Evolutionary conservation across 805 yeast species (phyloP).

Genomic region (Myxozyma neotropica): DNA sequence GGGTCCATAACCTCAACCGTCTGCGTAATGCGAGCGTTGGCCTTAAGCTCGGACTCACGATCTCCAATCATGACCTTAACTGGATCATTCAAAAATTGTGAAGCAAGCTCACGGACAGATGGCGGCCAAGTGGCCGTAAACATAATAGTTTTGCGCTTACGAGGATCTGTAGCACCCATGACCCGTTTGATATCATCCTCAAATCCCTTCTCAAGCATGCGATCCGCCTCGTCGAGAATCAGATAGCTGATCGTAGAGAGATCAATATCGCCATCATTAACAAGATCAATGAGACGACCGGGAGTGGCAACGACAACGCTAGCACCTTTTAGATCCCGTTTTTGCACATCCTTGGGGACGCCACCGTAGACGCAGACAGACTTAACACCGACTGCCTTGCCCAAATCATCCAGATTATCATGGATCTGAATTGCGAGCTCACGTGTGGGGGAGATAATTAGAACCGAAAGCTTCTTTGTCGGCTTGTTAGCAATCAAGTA

Average conservation of each 20-base stretch:
- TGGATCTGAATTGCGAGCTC: conserved; percentile 93
- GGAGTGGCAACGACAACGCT: conserved; percentile 91
- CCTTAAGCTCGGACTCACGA: conserved; percentile 81
- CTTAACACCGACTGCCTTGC: conserved; percentile 61
- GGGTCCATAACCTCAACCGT: conserved; percentile 90
- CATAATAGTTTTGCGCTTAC: conserved; percentile 86
- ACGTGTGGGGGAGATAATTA: conserved; percentile 94
- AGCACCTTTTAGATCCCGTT: conserved; percentile 66
- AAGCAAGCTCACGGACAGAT: conserved; percentile 90
- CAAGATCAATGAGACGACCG: conserved; percentile 90
- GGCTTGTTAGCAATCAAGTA: conserved; percentile 51
- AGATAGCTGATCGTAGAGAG: conserved; percentile 70
- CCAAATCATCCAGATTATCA: conserved; percentile 70
- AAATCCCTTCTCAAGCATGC: conserved; percentile 98
- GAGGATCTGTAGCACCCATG: conserved; percentile 58
- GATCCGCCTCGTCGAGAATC: conserved; percentile 95
- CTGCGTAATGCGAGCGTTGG: conserved; percentile 92
- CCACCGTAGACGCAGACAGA: conserved; percentile 95
- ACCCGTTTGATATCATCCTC: conserved; percentile 93
- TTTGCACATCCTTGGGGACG: conserved; percentile 92
- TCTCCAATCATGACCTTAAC: conserved; percentile 91
- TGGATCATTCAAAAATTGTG: conserved; percentile 77
- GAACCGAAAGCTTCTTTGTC: conserved; percentile 61
- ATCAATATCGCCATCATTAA: conserved; percentile 83
- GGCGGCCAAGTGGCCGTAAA: conserved; percentile 99